Base-by-base conservation (phyloP, 345 rosid species). In the Citrus medica region DNA sequence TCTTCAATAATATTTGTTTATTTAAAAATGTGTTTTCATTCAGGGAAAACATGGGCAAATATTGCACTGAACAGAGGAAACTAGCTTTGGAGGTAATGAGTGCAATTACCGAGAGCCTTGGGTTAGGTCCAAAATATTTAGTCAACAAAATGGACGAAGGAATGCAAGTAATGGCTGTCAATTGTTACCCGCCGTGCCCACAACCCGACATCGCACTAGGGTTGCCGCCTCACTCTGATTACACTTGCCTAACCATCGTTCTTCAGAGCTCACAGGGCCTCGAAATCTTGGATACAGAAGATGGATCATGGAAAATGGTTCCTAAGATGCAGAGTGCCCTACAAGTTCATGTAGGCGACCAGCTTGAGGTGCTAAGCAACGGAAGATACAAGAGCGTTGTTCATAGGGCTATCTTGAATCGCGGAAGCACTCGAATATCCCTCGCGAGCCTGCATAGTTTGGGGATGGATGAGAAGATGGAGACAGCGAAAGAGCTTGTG, bases 111-210 rank as follows among this genome's bases (percentile, higher is more conserved):
- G 89, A 91, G 82, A 84, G 87, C 79, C 80, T 91, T 17, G 94
- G 89, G 24, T 30, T 94, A 67, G 86, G 87, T 19, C 82, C 84
- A 61, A 81, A 80, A 3, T 85, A 87, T 85, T 3, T 89, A 70
- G 71, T 75, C 78, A 61, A 79, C 56, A 84, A 80, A 75, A 82
- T 89, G 79, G 87, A 84, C 30, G 83, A 76, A 3, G 97, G 94
- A 10, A 83, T 85, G 83, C 97, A 94, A 70, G 93, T 89, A 30
- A 80, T 86, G 80, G 87, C 88, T 0, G 86, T 85, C 6, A 89
- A 92, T 73, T 87, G 92, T 75, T 87, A 90, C 69, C 93, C 94
- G 9, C 88, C 89, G 1, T 85, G 95, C 82, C 92, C 97, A 2
- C 69, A 68, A 24, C 90, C 93, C 12, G 76, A 78, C 7, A 24